Conservation (phyloP, 2,329 filamentous ascomycete species). For the Venturiaceae sp. region DNA sequence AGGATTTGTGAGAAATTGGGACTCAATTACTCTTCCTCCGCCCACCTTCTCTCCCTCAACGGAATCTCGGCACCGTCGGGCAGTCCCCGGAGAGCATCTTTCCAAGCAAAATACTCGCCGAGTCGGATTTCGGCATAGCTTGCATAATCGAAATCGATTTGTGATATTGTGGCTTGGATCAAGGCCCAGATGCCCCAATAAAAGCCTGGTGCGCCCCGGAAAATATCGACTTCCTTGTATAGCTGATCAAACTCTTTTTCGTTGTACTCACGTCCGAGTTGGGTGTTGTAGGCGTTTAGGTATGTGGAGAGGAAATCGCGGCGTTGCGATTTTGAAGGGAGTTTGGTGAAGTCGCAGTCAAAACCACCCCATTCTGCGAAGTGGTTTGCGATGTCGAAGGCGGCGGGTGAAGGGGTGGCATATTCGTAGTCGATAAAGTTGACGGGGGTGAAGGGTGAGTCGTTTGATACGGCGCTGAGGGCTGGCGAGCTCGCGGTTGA, state of each 20-base stretch:
- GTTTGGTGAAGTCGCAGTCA: slow-evolving; percentile 77
- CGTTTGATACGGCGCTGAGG: slow-evolving; percentile 20
- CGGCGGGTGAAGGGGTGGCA: slow-evolving; percentile 83
- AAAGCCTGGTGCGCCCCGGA: slow-evolving; percentile 82
- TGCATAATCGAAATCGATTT: slow-evolving; percentile 96
- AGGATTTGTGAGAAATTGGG: neutral
- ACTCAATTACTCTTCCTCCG: slow-evolving; percentile 36
- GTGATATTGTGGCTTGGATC: slow-evolving; percentile 87
- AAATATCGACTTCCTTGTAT: slow-evolving; percentile 73
- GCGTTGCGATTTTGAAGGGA: slow-evolving; percentile 70
- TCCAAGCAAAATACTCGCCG: slow-evolving; percentile 90
- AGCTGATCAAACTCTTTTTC: slow-evolving; percentile 56
- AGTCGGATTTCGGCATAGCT: slow-evolving; percentile 79
- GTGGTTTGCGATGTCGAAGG: slow-evolving; percentile 96
- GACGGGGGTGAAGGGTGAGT: slow-evolving; percentile 34
- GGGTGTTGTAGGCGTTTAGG: slow-evolving; percentile 55
- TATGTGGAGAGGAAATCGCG: slow-evolving; percentile 78
- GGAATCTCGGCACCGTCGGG: slow-evolving; percentile 54
- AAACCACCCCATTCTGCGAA: slow-evolving; percentile 98
- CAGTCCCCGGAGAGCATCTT: slow-evolving; percentile 47
- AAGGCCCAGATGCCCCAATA: slow-evolving; percentile 90
- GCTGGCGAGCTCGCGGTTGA: slow-evolving; percentile 14
- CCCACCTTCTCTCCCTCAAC: slow-evolving; percentile 73
- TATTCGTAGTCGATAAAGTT: slow-evolving; percentile 99
- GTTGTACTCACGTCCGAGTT: slow-evolving; percentile 21